These are phyloP conservation scores for Amanita thiersii DNA, from an alignment of 768 basidiomycete genomes.

Conservation along the genomic window DNA sequence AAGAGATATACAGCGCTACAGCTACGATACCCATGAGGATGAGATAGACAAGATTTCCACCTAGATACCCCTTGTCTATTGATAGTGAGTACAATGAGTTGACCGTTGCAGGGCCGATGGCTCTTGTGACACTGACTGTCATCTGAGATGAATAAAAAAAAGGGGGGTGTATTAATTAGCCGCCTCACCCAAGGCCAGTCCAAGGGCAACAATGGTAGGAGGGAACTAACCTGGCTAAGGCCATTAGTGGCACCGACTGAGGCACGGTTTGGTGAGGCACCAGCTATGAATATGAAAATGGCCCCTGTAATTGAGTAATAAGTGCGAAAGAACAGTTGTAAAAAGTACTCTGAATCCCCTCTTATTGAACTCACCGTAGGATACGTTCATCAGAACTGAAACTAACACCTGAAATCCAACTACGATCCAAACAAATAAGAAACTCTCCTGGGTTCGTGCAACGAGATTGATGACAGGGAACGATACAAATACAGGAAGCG, in stretches of 20 bases:
- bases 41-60: slow-evolving; percentile 51
- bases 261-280: slow-evolving; percentile 56
- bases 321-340: background rate
- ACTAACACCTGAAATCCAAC: slow-evolving; percentile 40
- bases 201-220: too few species aligned
- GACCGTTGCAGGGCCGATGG: slow-evolving; percentile 48
- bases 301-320: slow-evolving; percentile 43
- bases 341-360: too few species aligned
- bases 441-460: slow-evolving; percentile 41
- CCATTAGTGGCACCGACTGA: slow-evolving; percentile 73
- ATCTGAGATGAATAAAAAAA: slow-evolving; percentile 16
- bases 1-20: slow-evolving; percentile 22
- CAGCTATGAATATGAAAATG: slow-evolving; percentile 63
- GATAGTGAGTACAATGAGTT: slow-evolving; percentile 67
- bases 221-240: slow-evolving; percentile 45
- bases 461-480: slow-evolving; percentile 58
- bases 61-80: slow-evolving; percentile 40
- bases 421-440: slow-evolving; percentile 36
- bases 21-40: slow-evolving; percentile 22
- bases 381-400: slow-evolving; percentile 41
- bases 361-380: slow-evolving; percentile 44
- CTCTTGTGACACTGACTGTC: slow-evolving; percentile 30
- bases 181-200: slow-evolving; percentile 7
- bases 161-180: background rate
- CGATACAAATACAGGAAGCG: slow-evolving; percentile 43